Percentiles rank a stretch among this genome's conserved stretches.
Conservation (phyloP, 1,284 basidiomycete genomes). For the Irpex sp. region DNA sequence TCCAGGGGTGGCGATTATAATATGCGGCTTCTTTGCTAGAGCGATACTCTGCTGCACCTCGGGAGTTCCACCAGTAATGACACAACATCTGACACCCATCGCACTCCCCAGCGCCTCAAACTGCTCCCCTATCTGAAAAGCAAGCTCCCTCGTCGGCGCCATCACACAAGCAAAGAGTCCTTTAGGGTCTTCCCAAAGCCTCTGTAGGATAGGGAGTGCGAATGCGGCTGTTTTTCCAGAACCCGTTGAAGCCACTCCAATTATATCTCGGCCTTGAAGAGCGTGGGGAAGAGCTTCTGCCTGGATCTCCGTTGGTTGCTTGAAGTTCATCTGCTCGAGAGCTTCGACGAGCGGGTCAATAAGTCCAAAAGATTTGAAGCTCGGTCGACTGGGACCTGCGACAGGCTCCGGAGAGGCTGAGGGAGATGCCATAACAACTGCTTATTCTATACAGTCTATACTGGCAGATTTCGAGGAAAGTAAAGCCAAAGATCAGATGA, state of each 20-base stretch:
- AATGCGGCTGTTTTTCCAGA: constrained; percentile 99
- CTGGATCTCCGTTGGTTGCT: constrained; percentile 91
- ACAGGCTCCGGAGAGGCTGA: constrained; percentile 30
- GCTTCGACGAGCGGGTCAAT: constrained; percentile 89
- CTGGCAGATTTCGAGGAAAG: too few species aligned
- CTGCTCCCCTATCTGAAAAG: constrained; percentile 98
- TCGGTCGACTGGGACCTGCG: constrained; percentile 20
- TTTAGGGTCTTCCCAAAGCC: constrained; percentile 94
- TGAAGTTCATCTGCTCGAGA: constrained; percentile 82
- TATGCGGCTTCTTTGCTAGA: constrained; percentile 90
- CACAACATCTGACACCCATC: constrained; percentile 91
- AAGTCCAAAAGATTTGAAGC: constrained; percentile 79
- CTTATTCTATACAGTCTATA: background rate
- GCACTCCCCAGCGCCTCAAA: constrained; percentile 90
- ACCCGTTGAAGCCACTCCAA: constrained; percentile 96
- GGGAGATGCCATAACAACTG: constrained; percentile 37
- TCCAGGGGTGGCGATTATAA: constrained; percentile 97
- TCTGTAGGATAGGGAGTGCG: constrained; percentile 93
- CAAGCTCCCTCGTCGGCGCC: constrained; percentile 95
- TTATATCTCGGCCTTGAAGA: constrained; percentile 90
- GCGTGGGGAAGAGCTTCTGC: constrained; percentile 87
- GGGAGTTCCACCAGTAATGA: constrained; percentile 95
- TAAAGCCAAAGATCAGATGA: background rate
- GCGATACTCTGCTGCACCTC: constrained; percentile 92
- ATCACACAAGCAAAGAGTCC: constrained; percentile 93